Conservation (phyloP, 108 stramenopile species). For the Cylindrotheca fusiformis region DNA sequence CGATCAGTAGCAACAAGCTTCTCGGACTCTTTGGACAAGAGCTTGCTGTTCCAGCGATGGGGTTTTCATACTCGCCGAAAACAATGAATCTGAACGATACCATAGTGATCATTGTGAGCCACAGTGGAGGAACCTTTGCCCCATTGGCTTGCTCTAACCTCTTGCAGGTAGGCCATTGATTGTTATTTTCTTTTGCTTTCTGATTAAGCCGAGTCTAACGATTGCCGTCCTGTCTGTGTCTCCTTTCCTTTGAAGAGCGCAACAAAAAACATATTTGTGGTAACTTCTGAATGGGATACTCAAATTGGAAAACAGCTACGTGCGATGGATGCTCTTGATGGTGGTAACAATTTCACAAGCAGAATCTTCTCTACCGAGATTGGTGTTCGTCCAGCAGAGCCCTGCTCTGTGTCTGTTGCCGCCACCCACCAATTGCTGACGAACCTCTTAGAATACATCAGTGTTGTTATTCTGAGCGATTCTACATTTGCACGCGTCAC, state of each 20-base stretch:
- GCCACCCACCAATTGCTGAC: conserved; percentile 74
- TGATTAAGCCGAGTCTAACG: too few species aligned
- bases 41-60: conserved; percentile 50
- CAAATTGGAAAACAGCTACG: conserved; percentile 73
- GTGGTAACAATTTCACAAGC: conserved; percentile 21
- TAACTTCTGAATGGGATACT: conserved; percentile 66
- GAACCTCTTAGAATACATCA: conserved; percentile 57
- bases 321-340: conserved; percentile 29
- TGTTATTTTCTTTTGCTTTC: too few species aligned
- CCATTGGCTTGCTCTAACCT: conserved; percentile 66
- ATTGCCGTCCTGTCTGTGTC: neutral
- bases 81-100: conserved; percentile 47
- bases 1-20: conserved; percentile 77
- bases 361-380: conserved; percentile 68
- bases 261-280: conserved; percentile 55
- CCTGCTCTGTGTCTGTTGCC: conserved; percentile 64
- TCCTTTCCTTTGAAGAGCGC: conserved; percentile 7
- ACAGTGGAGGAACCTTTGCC: conserved; percentile 68
- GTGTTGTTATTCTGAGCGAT: conserved; percentile 52
- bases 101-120: conserved; percentile 72
- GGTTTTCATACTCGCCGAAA: conserved; percentile 45
- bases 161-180: conserved; percentile 38
- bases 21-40: conserved; percentile 75
- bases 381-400: conserved; percentile 73
- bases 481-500: conserved; percentile 37